Base-by-base conservation (phyloP, 306 rosid genomes). In the Delonix regia region DNA sequence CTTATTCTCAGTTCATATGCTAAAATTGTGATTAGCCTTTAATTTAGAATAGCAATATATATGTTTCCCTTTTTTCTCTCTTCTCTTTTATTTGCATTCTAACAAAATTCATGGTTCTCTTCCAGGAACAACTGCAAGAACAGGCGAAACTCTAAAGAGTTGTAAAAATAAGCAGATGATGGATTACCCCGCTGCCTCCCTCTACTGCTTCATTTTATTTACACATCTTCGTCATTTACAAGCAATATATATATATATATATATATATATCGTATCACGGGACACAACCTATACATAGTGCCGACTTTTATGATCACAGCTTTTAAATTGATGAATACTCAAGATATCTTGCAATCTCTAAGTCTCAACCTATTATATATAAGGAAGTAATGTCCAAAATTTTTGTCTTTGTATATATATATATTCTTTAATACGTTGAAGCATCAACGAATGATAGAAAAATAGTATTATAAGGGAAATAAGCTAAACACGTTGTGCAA, bases 101-200 rank as follows among this genome's bases (percentile, higher is more conserved):
- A 21, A 41, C 0, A 12, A n/a, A 36, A 65, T 64, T 70, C 30
- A 45, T 33, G 57, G 25, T 28, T 62, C 47, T 66, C 51, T 75
- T 47, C 69, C 88, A 92, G 97, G 94, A 88, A 65, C 93, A 92
- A 89, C 84, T 92, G 81, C 86, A 85, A 86, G 94, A 87, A 77
- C 97, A 92, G 81, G 86, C 80, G 27, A 82, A 82, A 30, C 81
- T 84, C 30, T 92, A 61, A 86, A 30, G 1, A 25, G 45, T 22
- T 69, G 11, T 24, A 52, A 74, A 15, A n/a, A n/a, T n/a, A n/a
- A 39, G 45, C 33, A 64, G 49, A 36, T 64, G 19, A 9, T 36
- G 70, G 15, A 34, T 34, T 2, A 3, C 41, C 41, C 69, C 12
- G 18, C 47, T 64, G 33, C 49, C 14, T 42, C 80, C 34, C 6